Percentiles rank a stretch among this genome's conserved stretches.
phyloP scores from a whole-genome alignment of 805 yeast genomes.

The Candida koratica region DNA sequence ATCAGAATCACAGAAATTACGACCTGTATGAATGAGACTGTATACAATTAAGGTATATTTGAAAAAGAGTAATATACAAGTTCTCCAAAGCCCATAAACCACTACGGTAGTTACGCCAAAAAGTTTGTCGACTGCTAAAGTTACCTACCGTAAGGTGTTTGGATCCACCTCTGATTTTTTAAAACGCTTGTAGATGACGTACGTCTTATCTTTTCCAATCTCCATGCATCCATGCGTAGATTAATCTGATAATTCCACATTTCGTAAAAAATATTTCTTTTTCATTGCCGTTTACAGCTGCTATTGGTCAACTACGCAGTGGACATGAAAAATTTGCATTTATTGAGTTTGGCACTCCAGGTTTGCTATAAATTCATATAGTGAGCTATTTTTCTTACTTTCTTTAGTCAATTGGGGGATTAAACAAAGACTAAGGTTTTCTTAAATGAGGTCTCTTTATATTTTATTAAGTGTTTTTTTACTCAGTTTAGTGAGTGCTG shows the following conservation, averaged over 20 bases:
- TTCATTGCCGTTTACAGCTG: conserved; percentile 2
- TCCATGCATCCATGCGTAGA: conserved; percentile 8
- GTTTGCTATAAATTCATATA: conserved; percentile 1
- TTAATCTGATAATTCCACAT: conserved; percentile 6
- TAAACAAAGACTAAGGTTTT: conserved; percentile 2
- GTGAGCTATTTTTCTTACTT: conserved; percentile 7
- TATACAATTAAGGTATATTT: too few species aligned
- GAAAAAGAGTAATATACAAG: too few species aligned
- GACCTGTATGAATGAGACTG: not conserved
- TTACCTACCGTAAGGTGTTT: too few species aligned
- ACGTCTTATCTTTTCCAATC: conserved; percentile 4
- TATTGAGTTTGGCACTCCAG: conserved; percentile 2
- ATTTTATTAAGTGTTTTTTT: conserved; percentile 9
- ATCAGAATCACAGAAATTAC: not conserved
- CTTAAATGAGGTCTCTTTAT: conserved; percentile 2
- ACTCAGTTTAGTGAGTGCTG: conserved; percentile 13
- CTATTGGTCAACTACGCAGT: not conserved
- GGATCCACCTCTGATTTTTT: too few species aligned
- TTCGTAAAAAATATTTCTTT: conserved; percentile 2
- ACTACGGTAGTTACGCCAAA: too few species aligned
- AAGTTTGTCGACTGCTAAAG: too few species aligned
- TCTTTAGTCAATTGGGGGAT: conserved; percentile 8
- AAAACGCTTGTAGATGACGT: too few species aligned
- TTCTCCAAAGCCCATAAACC: too few species aligned
- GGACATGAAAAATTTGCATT: not conserved